Conservation (phyloP, 108 stramenopile genomes). For the Nitzschia inconspicua region DNA sequence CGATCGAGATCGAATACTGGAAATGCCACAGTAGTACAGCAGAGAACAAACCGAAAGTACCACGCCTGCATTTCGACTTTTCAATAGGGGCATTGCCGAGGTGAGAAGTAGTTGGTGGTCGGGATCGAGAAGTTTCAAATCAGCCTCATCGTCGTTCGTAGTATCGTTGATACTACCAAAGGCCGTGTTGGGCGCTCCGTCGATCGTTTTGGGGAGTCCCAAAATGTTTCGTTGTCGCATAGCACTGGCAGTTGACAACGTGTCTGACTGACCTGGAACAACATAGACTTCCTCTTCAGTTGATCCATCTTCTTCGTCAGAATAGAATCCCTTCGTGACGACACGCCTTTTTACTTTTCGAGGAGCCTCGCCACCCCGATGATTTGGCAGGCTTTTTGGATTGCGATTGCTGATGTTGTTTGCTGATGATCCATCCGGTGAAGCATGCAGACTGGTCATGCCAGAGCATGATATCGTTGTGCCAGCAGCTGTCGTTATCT, state of each 20-base stretch:
- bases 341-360: slow-evolving; percentile 67
- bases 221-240: slow-evolving; percentile 34
- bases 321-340: slow-evolving; percentile 94
- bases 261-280: slow-evolving; percentile 8
- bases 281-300: slow-evolving; percentile 77
- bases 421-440: not conserved
- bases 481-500: not conserved
- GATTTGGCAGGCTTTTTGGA: not conserved
- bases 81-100: slow-evolving; percentile 88
- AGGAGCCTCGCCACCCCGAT: slow-evolving; percentile 3
- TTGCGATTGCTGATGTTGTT: not conserved
- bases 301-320: slow-evolving; percentile 94
- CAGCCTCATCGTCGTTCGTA: not conserved
- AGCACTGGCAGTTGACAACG: slow-evolving; percentile 18
- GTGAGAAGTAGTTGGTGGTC: slow-evolving; percentile 89
- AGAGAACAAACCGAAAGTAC: slow-evolving; percentile 92
- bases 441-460: not conserved
- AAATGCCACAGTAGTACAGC: slow-evolving; percentile 93
- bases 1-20: slow-evolving; percentile 67
- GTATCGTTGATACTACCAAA: not conserved
- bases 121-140: slow-evolving; percentile 61
- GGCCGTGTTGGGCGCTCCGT: not conserved
- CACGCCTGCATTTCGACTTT: slow-evolving; percentile 92
- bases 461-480: not conserved
- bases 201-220: slow-evolving; percentile 5